Evolutionary conservation across 2,329 filamentous ascomycete genomes (phyloP), one percentile per base, ranked within the genome.

Genomic region (Stemphylium vesicarium): DNA sequence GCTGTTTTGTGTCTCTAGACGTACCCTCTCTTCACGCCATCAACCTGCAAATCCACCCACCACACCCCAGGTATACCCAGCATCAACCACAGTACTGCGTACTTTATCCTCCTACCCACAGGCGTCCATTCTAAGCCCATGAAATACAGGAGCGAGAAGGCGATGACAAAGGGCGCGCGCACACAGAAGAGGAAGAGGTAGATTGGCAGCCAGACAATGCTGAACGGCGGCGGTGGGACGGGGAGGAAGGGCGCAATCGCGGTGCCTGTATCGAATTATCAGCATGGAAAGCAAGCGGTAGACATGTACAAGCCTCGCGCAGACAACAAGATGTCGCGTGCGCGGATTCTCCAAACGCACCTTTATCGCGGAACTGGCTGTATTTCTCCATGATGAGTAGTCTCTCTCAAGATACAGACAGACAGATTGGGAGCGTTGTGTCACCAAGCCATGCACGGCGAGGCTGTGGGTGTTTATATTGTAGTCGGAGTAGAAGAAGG

Each of bases 21-120:
- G 51, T 75, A 93, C 79, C 95, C 95, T 78, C 92, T 91, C 78
- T 91, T 93, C 49, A 99, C 95, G 54, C 94, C 94, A 74, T 99
- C 95, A 63, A 99, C 91, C 76, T 97, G 94, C n/a, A 99, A 81
- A 77, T 99, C 95, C 52, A 97, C 88, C 94, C 94, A 98, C 92
- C 93, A 98, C 53, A 99, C 91, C 24, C 95, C 94, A 0, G 93
- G 92, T 55, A 96, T 89, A 33, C 87, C 89, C 65, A 99, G 85
- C 62, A 98, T 85, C 57, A 87, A 84, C 94, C 95, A 98, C 48
- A 98, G 79, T 43, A 92, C 86, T 11, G 90, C 86, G 78, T 98
- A 98, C 70, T 92, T 92, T 38, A 87, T 78, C 31, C 87, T 70
- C 8, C 83, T 82, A 1, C 86, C 86, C 9, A 89, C 81, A 0